phyloP scores from a whole-genome alignment of 768 basidiomycete genomes.

The Hericium erinaceus region DNA sequence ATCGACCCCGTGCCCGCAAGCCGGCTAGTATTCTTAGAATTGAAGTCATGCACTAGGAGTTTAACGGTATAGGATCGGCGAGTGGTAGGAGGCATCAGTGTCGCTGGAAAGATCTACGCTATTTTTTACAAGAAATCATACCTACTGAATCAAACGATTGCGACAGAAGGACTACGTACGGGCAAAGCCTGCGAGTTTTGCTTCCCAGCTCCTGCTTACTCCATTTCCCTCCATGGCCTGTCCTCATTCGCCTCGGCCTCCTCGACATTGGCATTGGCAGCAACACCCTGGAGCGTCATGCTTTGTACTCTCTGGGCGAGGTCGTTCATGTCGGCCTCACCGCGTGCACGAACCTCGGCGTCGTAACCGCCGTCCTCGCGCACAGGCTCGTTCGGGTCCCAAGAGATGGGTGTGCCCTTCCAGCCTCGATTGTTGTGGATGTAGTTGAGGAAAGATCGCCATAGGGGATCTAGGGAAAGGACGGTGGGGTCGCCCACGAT shows the following conservation, averaged over 20 bases:
- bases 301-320: slow-evolving; percentile 29
- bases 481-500: slow-evolving; percentile 49
- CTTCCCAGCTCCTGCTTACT: neutral
- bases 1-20: no score
- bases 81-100: no score
- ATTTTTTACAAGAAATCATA: no score
- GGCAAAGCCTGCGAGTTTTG: no score
- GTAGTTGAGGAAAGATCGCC: slow-evolving; percentile 51
- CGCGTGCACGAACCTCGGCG: slow-evolving; percentile 22
- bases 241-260: slow-evolving; percentile 4
- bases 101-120: no score
- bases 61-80: no score
- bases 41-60: no score
- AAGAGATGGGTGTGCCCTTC: slow-evolving; percentile 38
- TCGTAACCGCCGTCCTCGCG: slow-evolving; percentile 33
- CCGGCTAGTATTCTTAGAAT: no score
- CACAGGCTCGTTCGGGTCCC: slow-evolving; percentile 36
- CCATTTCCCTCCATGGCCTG: slow-evolving; percentile 4
- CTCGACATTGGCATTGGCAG: neutral
- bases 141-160: no score
- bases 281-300: slow-evolving; percentile 18
- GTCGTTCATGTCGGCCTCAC: slow-evolving; percentile 32
- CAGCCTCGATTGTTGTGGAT: slow-evolving; percentile 46
- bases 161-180: no score
- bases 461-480: slow-evolving; percentile 50